Evolutionary conservation across 2,329 filamentous ascomycete species (phyloP).

Genomic region (Delphinella strobiligena): DNA sequence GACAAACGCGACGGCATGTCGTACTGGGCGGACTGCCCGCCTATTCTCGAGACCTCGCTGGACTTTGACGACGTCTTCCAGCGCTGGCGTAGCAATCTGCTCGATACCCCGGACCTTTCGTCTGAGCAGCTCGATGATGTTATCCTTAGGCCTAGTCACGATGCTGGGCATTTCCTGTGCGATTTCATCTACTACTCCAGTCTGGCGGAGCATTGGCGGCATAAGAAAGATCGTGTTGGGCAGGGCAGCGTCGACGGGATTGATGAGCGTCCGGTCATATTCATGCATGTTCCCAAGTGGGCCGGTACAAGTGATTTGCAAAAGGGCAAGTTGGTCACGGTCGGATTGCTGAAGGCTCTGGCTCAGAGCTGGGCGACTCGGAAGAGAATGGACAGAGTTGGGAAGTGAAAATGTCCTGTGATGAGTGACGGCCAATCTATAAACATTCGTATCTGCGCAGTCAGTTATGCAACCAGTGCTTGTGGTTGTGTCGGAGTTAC

Average conservation of each 20-base stretch:
- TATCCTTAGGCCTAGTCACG: constrained; percentile 25
- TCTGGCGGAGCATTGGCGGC: constrained; percentile 22
- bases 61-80: constrained; percentile 19
- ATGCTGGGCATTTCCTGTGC: constrained; percentile 32
- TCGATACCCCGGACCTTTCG: constrained; percentile 16
- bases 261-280: constrained; percentile 23
- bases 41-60: constrained; percentile 17
- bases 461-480: too few relatives aligned
- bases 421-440: too few relatives aligned
- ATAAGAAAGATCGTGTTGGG: constrained; percentile 2
- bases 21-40: constrained; percentile 18
- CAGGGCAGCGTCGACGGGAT: constrained; percentile 3
- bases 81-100: constrained; percentile 17
- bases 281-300: constrained; percentile 30
- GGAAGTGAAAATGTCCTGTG: too few relatives aligned
- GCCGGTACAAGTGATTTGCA: constrained; percentile 21
- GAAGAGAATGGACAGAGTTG: background rate
- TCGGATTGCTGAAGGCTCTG: constrained; percentile 23
- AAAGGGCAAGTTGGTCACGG: constrained; percentile 19
- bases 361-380: constrained; percentile 19
- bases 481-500: too few relatives aligned
- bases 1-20: constrained; percentile 13
- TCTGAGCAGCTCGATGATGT: constrained; percentile 15
- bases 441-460: too few relatives aligned
- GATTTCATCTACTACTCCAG: constrained; percentile 33